Evolutionary conservation across 495 filamentous ascomycete species (phyloP).

Genomic region (Annulohypoxylon maeteangense): DNA sequence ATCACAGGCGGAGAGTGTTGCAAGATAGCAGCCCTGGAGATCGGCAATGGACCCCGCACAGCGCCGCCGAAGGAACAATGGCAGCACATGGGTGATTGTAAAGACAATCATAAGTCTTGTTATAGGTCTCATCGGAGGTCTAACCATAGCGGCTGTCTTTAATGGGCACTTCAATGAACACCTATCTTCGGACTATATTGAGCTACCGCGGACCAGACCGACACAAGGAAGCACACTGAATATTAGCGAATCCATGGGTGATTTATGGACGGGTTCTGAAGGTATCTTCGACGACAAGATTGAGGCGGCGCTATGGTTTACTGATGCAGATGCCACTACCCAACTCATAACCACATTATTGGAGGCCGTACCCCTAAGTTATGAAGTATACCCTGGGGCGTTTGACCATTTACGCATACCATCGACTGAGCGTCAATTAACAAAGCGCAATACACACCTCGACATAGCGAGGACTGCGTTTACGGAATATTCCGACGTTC

Average conservation of each 20-base stretch:
- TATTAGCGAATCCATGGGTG: background rate
- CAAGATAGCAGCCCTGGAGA: too few relatives aligned
- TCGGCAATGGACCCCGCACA: too few relatives aligned
- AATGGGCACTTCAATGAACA: too few relatives aligned
- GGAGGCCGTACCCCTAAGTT: background rate
- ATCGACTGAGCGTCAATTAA: background rate
- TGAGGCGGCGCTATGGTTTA: conserved; percentile 6
- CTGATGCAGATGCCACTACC: background rate
- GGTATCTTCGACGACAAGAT: background rate
- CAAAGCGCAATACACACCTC: background rate
- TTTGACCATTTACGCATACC: background rate
- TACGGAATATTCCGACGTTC: background rate
- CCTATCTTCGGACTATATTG: too few relatives aligned
- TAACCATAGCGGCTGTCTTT: too few relatives aligned
- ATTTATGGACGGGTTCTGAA: background rate
- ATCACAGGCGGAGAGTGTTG: too few relatives aligned
- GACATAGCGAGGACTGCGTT: conserved; percentile 12
- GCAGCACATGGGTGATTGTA: too few relatives aligned
- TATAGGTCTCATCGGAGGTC: too few relatives aligned
- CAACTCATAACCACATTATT: background rate
- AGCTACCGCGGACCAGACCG: too few relatives aligned
- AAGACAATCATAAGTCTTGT: too few relatives aligned
- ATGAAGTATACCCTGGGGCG: background rate
- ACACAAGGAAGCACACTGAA: too few relatives aligned
- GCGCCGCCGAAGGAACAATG: too few relatives aligned